Percentiles rank a stretch among this genome's conserved stretches.
Conservation (phyloP, 2,329 filamentous ascomycete genomes). For the Colletotrichum theobromicola region DNA sequence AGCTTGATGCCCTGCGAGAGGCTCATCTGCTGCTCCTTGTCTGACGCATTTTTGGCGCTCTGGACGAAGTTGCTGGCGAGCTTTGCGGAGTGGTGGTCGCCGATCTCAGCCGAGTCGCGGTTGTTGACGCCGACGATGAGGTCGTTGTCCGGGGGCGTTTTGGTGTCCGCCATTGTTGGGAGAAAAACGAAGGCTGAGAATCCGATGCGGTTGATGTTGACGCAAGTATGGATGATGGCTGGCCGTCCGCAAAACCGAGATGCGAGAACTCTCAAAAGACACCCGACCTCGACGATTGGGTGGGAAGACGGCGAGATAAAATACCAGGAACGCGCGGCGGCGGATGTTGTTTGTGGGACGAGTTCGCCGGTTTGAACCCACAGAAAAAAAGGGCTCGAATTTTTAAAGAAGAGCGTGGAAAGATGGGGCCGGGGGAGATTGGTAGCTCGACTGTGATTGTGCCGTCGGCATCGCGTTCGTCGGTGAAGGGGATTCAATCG, state of each 20-base stretch:
- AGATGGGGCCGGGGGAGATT: constrained; percentile 14
- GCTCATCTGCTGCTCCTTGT: constrained; percentile 73
- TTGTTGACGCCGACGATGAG: not conserved
- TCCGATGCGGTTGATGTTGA: not conserved
- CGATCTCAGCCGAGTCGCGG: constrained; percentile 9
- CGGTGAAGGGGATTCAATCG: not conserved
- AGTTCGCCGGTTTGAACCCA: not conserved
- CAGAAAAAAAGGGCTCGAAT: constrained; percentile 21
- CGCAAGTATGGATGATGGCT: not conserved
- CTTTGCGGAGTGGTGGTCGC: constrained; percentile 22
- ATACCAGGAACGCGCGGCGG: not conserved
- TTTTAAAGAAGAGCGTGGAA: constrained; percentile 17
- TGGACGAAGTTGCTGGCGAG: constrained; percentile 42
- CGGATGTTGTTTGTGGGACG: constrained; percentile 8
- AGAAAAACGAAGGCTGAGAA: not conserved
- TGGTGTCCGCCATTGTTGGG: constrained; percentile 6
- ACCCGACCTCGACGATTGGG: not conserved
- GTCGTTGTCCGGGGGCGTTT: constrained; percentile 3
- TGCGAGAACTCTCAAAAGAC: not conserved
- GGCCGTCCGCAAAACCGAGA: not conserved
- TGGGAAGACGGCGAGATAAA: not conserved
- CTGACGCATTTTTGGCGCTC: constrained; percentile 54
- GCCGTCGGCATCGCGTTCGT: not conserved
- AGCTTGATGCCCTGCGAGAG: constrained; percentile 78
- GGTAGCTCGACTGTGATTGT: not conserved